These are phyloP conservation scores for Aphanomyces invadans DNA, from an alignment of 352 stramenopile genomes.

Conservation along the genomic window DNA sequence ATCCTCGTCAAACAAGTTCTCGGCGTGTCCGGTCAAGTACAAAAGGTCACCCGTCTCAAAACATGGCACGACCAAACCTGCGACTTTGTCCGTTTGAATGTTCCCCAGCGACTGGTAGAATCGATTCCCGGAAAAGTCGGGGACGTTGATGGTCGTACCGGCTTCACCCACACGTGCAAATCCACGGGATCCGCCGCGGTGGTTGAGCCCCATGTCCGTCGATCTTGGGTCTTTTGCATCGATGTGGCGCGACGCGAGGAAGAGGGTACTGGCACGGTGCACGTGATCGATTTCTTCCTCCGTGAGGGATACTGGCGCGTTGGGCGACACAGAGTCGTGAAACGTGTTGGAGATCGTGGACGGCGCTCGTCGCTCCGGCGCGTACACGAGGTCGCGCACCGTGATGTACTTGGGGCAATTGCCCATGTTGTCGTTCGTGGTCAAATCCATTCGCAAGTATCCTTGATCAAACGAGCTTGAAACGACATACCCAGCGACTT, in stretches of 20 bases:
- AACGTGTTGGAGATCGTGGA: background rate
- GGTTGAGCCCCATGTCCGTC: constrained; percentile 22
- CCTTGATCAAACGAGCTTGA: background rate
- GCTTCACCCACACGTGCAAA: constrained; percentile 16
- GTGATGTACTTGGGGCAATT: constrained; percentile 26
- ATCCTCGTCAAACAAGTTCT: constrained; percentile 19
- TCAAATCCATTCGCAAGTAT: background rate
- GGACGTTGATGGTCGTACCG: background rate
- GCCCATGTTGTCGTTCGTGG: constrained; percentile 23
- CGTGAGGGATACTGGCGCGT: background rate
- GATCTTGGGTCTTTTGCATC: background rate
- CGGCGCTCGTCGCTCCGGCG: background rate
- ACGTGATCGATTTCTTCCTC: background rate
- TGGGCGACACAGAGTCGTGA: background rate
- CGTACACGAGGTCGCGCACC: constrained; percentile 10
- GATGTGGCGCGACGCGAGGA: background rate
- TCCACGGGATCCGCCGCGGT: constrained; percentile 13
- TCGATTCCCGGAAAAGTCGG: constrained; percentile 20
- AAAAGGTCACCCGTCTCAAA: constrained; percentile 15
- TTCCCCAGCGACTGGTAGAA: constrained; percentile 23
- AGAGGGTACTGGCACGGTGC: background rate
- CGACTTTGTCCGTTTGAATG: constrained; percentile 13
- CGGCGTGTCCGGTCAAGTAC: constrained; percentile 11
- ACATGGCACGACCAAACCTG: constrained; percentile 14
- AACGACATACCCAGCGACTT: constrained; percentile 13